Evolutionary conservation across 202 grass and related monocot genomes (phyloP).

Genomic region (Schoenoplectus tabernaemontani): DNA sequence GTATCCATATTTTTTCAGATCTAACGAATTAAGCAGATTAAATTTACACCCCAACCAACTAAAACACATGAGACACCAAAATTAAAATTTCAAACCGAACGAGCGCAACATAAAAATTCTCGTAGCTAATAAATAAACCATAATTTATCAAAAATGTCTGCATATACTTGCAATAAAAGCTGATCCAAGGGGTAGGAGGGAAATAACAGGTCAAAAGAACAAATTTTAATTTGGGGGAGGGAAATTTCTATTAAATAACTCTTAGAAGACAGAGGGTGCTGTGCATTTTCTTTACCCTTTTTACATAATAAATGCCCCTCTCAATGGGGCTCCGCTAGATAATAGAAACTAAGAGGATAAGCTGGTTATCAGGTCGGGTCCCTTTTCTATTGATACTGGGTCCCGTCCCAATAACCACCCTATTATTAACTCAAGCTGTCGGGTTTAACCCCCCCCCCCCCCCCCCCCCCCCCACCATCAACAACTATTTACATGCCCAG

Average conservation of each 20-base stretch:
- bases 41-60: neutral
- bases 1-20: too few species aligned
- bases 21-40: too few species aligned
- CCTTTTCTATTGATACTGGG: neutral
- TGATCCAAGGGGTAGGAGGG: too few species aligned
- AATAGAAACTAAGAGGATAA: neutral
- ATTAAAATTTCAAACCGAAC: neutral
- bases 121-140: neutral
- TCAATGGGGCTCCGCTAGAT: neutral
- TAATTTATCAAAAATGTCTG: neutral
- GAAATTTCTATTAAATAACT: neutral
- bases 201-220: neutral
- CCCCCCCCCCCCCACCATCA: too few species aligned
- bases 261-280: neutral
- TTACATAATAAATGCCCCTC: conserved; percentile 17
- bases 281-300: conserved; percentile 1
- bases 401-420: neutral
- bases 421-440: neutral
- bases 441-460: neutral
- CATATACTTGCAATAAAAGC: neutral
- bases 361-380: neutral
- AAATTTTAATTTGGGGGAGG: neutral
- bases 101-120: neutral
- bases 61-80: neutral
- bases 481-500: conserved; percentile 13